Evolutionary conservation across 805 yeast species (phyloP).

Genomic region (Candida xiaguanensis): DNA sequence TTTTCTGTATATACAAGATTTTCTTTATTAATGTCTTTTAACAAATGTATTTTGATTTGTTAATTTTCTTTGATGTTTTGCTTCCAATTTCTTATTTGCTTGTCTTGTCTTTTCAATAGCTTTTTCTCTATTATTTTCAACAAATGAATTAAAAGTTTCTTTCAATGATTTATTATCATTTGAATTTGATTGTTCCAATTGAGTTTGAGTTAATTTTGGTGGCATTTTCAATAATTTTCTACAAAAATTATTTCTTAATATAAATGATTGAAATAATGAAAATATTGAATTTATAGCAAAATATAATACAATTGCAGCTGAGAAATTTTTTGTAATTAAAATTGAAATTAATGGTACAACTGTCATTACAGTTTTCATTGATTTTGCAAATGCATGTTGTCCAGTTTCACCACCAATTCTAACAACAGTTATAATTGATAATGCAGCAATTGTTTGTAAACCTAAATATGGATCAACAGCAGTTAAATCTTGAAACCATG

Average conservation of each 20-base stretch:
- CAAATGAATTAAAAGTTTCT: slow-evolving; percentile 36
- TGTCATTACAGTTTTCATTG: slow-evolving; percentile 63
- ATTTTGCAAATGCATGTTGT: slow-evolving; percentile 54
- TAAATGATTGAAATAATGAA: slow-evolving; percentile 67
- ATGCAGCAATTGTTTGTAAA: slow-evolving; percentile 78
- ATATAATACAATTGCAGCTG: slow-evolving; percentile 82
- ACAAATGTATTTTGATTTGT: slow-evolving; percentile 30
- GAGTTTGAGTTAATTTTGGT: slow-evolving; percentile 49
- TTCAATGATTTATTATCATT: slow-evolving; percentile 28
- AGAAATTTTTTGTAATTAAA: slow-evolving; percentile 81
- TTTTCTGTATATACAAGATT: neutral
- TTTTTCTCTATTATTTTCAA: slow-evolving; percentile 26
- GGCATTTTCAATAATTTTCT: slow-evolving; percentile 58
- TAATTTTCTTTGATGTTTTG: slow-evolving; percentile 31
- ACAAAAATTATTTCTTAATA: slow-evolving; percentile 57
- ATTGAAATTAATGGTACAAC: slow-evolving; percentile 77
- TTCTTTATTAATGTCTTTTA: slow-evolving; percentile 32
- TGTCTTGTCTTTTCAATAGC: slow-evolving; percentile 32
- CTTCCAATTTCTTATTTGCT: slow-evolving; percentile 34
- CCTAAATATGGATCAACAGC: slow-evolving; percentile 91
- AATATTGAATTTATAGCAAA: slow-evolving; percentile 77
- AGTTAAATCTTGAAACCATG: slow-evolving; percentile 81
- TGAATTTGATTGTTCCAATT: slow-evolving; percentile 17
- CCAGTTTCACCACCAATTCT: slow-evolving; percentile 92
- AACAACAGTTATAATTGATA: slow-evolving; percentile 69